Percentiles rank a stretch among this genome's conserved stretches.
Conservation (phyloP, 352 stramenopile species). For the Pythium vanterpoolii region DNA sequence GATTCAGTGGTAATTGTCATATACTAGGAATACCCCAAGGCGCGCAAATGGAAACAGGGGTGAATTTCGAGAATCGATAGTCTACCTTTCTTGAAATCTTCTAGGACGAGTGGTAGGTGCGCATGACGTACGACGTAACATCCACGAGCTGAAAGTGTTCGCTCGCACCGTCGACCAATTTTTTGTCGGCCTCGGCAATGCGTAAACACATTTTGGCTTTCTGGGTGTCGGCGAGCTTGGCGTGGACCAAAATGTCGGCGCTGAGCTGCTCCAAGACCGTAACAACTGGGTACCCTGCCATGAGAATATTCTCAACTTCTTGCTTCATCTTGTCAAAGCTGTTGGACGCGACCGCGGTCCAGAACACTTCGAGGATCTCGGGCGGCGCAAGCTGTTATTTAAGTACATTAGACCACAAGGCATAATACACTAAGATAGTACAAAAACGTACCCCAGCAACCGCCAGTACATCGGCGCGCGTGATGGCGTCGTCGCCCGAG, state of each 20-base stretch:
- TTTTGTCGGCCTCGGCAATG: conserved; percentile 95
- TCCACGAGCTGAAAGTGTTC: conserved; percentile 97
- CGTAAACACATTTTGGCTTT: conserved; percentile 94
- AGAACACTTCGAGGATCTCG: conserved; percentile 78
- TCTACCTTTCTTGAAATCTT: not conserved
- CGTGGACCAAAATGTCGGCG: conserved; percentile 70
- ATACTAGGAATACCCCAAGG: no score
- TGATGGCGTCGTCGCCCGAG: conserved; percentile 72
- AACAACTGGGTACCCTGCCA: conserved; percentile 91
- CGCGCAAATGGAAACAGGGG: no score
- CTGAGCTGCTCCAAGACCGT: conserved; percentile 90
- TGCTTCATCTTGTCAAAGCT: conserved; percentile 89
- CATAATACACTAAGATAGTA: not conserved
- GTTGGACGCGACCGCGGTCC: conserved; percentile 68
- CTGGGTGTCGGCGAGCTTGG: conserved; percentile 83
- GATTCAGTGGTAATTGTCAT: no score
- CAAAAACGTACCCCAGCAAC: conserved; percentile 56
- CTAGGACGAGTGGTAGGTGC: conserved; percentile 51
- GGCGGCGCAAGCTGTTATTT: conserved; percentile 65
- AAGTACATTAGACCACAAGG: not conserved
- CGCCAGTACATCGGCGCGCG: conserved; percentile 72
- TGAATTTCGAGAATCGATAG: not conserved
- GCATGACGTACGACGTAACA: conserved; percentile 87
- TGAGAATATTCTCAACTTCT: conserved; percentile 90
- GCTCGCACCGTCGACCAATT: conserved; percentile 94